These are phyloP conservation scores for Fraxinus nigra DNA, from an alignment of 305 asterid species.

Conservation along the genomic window DNA sequence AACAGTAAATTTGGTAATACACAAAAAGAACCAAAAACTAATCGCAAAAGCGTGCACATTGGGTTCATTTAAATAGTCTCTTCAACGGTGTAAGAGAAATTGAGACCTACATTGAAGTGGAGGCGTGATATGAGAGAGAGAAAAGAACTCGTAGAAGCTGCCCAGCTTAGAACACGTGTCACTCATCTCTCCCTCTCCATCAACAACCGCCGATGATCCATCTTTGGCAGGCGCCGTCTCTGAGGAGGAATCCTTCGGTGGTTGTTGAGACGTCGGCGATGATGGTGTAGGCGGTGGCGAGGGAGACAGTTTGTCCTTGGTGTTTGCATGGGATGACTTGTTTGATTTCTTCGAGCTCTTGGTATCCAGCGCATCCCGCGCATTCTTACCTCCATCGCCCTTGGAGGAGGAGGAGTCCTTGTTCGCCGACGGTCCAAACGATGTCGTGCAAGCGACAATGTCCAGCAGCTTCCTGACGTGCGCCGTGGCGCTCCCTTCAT, in stretches of 20 bases:
- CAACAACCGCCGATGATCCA: constrained; percentile 40
- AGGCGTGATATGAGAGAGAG: constrained; percentile 93
- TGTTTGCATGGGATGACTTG: constrained; percentile 48
- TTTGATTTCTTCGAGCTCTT: constrained; percentile 59
- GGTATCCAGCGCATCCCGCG: constrained; percentile 36
- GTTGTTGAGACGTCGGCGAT: constrained; percentile 8
- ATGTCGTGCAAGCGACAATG: constrained; percentile 78
- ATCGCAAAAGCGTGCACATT: neutral
- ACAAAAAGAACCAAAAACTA: neutral
- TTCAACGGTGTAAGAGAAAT: neutral
- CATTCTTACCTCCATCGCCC: constrained; percentile 47
- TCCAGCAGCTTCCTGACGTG: constrained; percentile 88
- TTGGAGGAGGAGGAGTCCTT: constrained; percentile 30
- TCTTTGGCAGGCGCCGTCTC: constrained; percentile 31
- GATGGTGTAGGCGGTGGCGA: constrained; percentile 52
- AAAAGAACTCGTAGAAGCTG: constrained; percentile 94
- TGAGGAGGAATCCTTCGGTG: constrained; percentile 21
- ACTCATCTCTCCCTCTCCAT: constrained; percentile 80
- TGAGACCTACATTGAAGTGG: constrained; percentile 75
- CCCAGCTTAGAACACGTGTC: constrained; percentile 82
- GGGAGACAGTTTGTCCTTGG: constrained; percentile 37
- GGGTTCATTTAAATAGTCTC: neutral
- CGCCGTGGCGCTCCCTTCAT: constrained; percentile 77
- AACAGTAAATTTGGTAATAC: neutral
- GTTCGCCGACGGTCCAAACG: constrained; percentile 76